Base-by-base conservation (phyloP, 1,284 basidiomycete genomes). In the Tilletia indica region DNA sequence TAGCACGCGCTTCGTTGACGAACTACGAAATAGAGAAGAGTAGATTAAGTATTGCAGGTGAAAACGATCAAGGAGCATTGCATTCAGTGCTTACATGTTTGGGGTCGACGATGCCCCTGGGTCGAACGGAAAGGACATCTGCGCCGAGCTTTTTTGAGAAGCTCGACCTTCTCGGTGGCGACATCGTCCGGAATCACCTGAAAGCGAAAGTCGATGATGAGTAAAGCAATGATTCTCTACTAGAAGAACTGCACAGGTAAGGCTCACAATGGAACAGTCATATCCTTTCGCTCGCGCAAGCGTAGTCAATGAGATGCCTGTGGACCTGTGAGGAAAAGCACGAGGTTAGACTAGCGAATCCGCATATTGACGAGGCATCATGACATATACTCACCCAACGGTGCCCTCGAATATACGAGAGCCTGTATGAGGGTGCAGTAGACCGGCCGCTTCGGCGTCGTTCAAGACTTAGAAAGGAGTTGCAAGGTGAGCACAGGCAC, bases 331-430 rank as follows among this genome's bases (percentile, higher is more conserved):
- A 31, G 56, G n/a, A n/a, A 14, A n/a, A 38, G 67, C 5, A 19
- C 16, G n/a, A 51, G 14, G 42, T 45, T 14, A 45, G 42, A 14
- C 42, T 8, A 14, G 9, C 42, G 42, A 45, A 14, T 14, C 14
- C 42, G 42, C 42, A 45, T 9, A 14, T 14, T 14, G 6, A 14
- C 6, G 42, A 14, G 42, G 42, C 6, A 14, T 14, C 14, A 45
- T 45, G 14, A 8, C 42, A 21, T 69, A 11, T 14, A n/a, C 54
- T 68, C 67, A 61, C 68, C 97, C 96, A 1, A 97, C 93, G 0
- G 96, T 99, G 0, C 97, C 97, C 85, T 99, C 97, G 74, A 98
- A 99, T 66, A 99, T 94, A 16, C 94, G 90, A 0, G 93, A 97
- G 1, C 92, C 92, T 0, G 93, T 94, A 77, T 95, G 85, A 0